Percentiles rank a stretch among this genome's conserved stretches.
phyloP scores from a whole-genome alignment of 192 early-diverging fungal genomes.

The Entomortierella chlamydospora region DNA sequence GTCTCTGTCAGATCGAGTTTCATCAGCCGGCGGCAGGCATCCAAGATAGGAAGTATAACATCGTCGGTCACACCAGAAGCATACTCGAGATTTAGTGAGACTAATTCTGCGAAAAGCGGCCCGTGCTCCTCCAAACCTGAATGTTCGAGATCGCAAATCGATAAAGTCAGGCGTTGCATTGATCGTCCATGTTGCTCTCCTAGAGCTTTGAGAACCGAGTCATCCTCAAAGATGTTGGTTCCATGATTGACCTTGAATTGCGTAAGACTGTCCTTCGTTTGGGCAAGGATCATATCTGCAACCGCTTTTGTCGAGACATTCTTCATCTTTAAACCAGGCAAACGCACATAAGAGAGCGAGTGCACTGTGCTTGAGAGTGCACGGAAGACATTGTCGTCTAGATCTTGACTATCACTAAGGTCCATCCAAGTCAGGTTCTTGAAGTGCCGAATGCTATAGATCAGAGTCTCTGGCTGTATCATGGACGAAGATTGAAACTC shows the following conservation, averaged over 20 bases:
- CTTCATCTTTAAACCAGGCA: conserved; percentile 26
- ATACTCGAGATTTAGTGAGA: conserved; percentile 48
- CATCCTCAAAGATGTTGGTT: conserved; percentile 37
- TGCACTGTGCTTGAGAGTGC: conserved; percentile 20
- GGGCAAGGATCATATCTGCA: conserved; percentile 26
- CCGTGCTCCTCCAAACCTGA: conserved; percentile 36
- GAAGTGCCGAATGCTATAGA: conserved; percentile 39
- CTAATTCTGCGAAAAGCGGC: conserved; percentile 16
- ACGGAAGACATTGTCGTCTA: conserved; percentile 28
- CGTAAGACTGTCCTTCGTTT: conserved; percentile 17
- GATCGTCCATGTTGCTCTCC: conserved; percentile 30
- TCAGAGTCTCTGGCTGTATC: conserved; percentile 24
- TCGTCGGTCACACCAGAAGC: conserved; percentile 44
- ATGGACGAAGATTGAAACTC: conserved; percentile 26
- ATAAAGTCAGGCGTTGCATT: conserved; percentile 35
- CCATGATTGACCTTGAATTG: conserved; percentile 48
- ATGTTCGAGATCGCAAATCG: conserved; percentile 43
- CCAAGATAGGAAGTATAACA: conserved; percentile 30
- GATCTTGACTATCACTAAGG: conserved; percentile 33
- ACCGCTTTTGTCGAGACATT: conserved; percentile 21
- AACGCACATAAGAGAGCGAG: conserved; percentile 27
- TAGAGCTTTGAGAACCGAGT: conserved; percentile 35
- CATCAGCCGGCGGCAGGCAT: conserved; percentile 15
- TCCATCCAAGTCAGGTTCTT: conserved; percentile 31
- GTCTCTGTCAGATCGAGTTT: conserved; percentile 50